A percentile compares a stretch with the other conserved stretches of the same genome.
Evolutionary conservation across 2,329 filamentous ascomycete species (phyloP).

Genomic region (Monosporascus sp.): DNA sequence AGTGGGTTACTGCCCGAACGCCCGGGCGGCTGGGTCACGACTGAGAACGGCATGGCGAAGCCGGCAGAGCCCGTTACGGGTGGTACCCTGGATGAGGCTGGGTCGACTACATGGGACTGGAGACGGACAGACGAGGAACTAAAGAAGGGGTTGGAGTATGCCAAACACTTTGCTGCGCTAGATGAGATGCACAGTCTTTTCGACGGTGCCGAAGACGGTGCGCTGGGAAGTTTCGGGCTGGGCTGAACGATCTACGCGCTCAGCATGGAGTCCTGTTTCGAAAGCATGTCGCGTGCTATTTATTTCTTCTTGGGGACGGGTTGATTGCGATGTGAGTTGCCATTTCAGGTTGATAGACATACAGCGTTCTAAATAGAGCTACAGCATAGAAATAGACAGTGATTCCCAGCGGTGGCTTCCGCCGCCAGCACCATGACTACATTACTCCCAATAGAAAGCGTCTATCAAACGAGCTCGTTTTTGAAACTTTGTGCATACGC

Average conservation of each 20-base stretch:
- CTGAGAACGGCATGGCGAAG: slow-evolving; percentile 24
- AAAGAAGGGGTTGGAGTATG: slow-evolving; percentile 49
- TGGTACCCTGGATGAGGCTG: slow-evolving; percentile 30
- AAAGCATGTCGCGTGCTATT: too few species aligned
- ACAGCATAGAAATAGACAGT: too few species aligned
- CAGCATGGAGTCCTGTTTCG: neutral
- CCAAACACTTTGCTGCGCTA: slow-evolving; percentile 49
- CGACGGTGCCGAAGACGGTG: slow-evolving; percentile 47
- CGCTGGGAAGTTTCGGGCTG: slow-evolving; percentile 43
- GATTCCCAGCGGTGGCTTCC: too few species aligned
- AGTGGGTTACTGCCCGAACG: slow-evolving; percentile 69
- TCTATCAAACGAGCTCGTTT: too few species aligned
- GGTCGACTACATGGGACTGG: slow-evolving; percentile 51
- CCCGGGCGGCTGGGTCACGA: slow-evolving; percentile 58
- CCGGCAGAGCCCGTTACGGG: slow-evolving; percentile 23
- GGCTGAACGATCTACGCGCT: slow-evolving; percentile 21
- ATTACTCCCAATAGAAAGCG: too few species aligned
- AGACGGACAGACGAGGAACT: slow-evolving; percentile 49
- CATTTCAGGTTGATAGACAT: too few species aligned
- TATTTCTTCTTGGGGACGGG: too few species aligned
- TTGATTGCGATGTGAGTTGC: too few species aligned
- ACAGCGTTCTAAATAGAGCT: too few species aligned
- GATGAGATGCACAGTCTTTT: slow-evolving; percentile 49
- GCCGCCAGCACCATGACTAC: too few species aligned
- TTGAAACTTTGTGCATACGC: too few species aligned